Evolutionary conservation across 371 early-diverging fungal genomes (phyloP).

Genomic region (Fennellomyces sp.): DNA sequence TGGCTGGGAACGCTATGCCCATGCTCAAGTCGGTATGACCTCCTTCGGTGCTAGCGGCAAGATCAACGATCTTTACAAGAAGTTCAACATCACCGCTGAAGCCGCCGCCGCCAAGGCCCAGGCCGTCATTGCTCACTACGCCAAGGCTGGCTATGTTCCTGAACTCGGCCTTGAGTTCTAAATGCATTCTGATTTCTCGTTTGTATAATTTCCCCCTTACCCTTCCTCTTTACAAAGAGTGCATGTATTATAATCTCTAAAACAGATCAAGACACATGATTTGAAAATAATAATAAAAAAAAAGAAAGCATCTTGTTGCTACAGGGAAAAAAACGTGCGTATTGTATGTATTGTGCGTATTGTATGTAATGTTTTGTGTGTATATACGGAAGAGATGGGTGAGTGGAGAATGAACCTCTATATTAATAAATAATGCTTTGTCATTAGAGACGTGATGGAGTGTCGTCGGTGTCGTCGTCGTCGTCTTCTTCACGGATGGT

Average conservation of each 20-base stretch:
- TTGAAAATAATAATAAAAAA: constrained; percentile 3
- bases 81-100: constrained; percentile 84
- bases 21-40: constrained; percentile 23
- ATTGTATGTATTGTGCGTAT: not conserved
- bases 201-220: not conserved
- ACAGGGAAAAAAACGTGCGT: not conserved
- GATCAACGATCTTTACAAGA: constrained; percentile 75
- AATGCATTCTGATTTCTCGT: constrained; percentile 1
- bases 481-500: constrained; percentile 16
- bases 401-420: not conserved
- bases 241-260: not conserved
- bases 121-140: constrained; percentile 77
- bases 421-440: not conserved
- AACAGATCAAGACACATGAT: too few relatives aligned
- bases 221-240: not conserved
- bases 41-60: constrained; percentile 59
- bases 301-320: not conserved
- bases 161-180: constrained; percentile 46
- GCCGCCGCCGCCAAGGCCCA: constrained; percentile 78
- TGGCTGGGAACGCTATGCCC: constrained; percentile 93
- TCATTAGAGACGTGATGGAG: not conserved
- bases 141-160: constrained; percentile 56
- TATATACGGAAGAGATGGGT: not conserved
- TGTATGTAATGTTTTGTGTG: not conserved
- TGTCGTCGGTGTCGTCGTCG: not conserved